Percentiles rank a stretch among this genome's conserved stretches.
These are phyloP conservation scores for Apostasia shenzhenica DNA, from an alignment of 106 monocot species.

Conservation along the genomic window DNA sequence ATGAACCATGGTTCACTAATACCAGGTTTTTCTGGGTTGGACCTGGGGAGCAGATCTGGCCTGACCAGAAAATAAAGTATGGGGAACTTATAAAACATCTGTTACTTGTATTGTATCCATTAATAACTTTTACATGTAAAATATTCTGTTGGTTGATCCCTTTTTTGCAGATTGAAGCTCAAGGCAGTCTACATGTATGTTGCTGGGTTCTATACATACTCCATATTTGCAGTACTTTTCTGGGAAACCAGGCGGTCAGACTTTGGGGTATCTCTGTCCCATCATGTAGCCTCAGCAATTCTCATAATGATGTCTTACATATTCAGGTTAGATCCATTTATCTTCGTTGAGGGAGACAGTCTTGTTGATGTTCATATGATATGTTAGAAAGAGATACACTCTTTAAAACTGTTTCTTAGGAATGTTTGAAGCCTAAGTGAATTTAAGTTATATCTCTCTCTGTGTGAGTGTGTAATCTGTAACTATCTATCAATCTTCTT, in stretches of 20 bases:
- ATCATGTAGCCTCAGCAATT: slow-evolving; percentile 73
- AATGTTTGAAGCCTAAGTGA: no score
- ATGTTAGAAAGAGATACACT: no score
- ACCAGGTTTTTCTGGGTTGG: slow-evolving; percentile 84
- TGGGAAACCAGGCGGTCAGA: slow-evolving; percentile 97
- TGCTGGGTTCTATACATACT: slow-evolving; percentile 91
- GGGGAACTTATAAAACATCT: slow-evolving; percentile 2
- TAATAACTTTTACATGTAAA: neutral
- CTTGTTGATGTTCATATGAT: no score
- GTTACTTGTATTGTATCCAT: neutral
- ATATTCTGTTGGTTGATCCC: slow-evolving; percentile 5
- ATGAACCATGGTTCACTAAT: slow-evolving; percentile 85
- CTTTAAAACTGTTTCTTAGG: no score
- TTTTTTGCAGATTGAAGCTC: slow-evolving; percentile 52
- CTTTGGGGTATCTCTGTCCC: slow-evolving; percentile 84
- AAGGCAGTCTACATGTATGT: slow-evolving; percentile 82
- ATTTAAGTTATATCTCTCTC: no score
- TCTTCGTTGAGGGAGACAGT: no score
- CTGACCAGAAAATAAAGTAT: slow-evolving; percentile 83
- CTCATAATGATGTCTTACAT: slow-evolving; percentile 83
- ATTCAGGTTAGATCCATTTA: slow-evolving; percentile 41
- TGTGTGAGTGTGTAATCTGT: no score
- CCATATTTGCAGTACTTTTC: slow-evolving; percentile 82
- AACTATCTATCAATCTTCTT: no score
- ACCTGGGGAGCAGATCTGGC: slow-evolving; percentile 87